phyloP scores from a whole-genome alignment of 106 monocot species.

The Allium sativum region DNA sequence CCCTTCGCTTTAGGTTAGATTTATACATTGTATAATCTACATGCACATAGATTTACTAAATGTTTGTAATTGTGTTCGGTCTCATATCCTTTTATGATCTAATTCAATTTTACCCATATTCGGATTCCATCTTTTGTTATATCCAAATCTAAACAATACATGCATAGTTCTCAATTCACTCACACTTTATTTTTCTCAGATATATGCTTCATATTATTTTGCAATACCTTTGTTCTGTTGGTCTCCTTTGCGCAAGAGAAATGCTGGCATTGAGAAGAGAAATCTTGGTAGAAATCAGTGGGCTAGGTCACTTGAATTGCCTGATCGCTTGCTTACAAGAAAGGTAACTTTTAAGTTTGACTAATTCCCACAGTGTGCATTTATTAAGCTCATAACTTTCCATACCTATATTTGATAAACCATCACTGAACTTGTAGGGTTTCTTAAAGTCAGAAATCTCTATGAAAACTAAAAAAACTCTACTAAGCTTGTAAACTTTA shows the following conservation, averaged over 20 bases:
- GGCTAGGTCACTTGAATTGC: slow-evolving; percentile 54
- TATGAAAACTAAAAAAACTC: no score
- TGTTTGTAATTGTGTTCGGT: no score
- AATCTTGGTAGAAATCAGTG: slow-evolving; percentile 61
- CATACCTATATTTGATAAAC: no score
- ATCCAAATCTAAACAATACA: not conserved
- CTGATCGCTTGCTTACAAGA: slow-evolving; percentile 42
- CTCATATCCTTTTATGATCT: not conserved
- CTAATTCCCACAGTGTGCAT: no score
- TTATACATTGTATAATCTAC: not conserved
- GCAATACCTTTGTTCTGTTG: slow-evolving; percentile 81
- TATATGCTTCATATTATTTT: slow-evolving; percentile 94
- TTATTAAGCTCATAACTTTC: no score
- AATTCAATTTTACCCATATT: not conserved
- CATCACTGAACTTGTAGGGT: no score
- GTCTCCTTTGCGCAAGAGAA: slow-evolving; percentile 51
- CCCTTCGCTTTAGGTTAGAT: slow-evolving; percentile 79
- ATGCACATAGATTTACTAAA: not conserved
- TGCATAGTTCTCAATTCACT: not conserved
- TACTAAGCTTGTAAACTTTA: no score
- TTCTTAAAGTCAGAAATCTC: no score
- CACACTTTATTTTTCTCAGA: slow-evolving; percentile 20
- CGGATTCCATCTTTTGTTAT: not conserved
- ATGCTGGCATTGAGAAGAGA: slow-evolving; percentile 52
- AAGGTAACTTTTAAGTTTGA: slow-evolving; percentile 39